phyloP scores from a whole-genome alignment of 768 basidiomycete species.

The Russula earlei region DNA sequence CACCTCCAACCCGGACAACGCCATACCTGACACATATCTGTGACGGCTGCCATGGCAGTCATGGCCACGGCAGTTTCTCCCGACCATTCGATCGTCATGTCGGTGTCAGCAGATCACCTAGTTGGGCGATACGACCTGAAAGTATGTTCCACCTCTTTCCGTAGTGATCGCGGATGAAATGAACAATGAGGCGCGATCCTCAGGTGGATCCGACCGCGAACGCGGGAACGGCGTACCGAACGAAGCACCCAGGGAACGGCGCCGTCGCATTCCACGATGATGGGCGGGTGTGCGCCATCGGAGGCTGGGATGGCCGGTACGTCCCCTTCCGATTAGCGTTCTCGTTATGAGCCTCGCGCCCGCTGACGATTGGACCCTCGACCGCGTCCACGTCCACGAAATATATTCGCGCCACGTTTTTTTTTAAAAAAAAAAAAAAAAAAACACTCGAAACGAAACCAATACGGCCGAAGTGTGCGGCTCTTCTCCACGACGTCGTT shows the following conservation, averaged over 20 bases:
- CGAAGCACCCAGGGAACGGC: conserved; percentile 73
- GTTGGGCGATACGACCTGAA: conserved; percentile 54
- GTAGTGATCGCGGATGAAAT: neutral
- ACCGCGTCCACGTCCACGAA: no score
- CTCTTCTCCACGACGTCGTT: conserved; percentile 74
- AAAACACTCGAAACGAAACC: neutral
- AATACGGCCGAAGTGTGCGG: conserved; percentile 45
- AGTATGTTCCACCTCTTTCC: conserved; percentile 28
- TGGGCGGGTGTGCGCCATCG: conserved; percentile 75
- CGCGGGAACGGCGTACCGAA: conserved; percentile 37
- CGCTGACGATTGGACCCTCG: neutral
- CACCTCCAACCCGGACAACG: no score
- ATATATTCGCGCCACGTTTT: neutral
- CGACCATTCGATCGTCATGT: conserved; percentile 51
- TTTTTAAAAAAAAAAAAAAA: neutral
- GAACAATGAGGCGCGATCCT: neutral
- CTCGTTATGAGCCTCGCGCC: neutral
- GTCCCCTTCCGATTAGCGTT: conserved; percentile 23
- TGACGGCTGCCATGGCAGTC: conserved; percentile 35
- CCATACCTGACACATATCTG: neutral
- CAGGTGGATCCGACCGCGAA: conserved; percentile 10
- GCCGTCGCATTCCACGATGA: conserved; percentile 67
- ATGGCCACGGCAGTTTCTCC: conserved; percentile 77
- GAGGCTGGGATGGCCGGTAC: conserved; percentile 92
- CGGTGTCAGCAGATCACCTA: conserved; percentile 81